Evolutionary conservation across 2,329 filamentous ascomycete species (phyloP).

Genomic region (Westerdykella sp.): DNA sequence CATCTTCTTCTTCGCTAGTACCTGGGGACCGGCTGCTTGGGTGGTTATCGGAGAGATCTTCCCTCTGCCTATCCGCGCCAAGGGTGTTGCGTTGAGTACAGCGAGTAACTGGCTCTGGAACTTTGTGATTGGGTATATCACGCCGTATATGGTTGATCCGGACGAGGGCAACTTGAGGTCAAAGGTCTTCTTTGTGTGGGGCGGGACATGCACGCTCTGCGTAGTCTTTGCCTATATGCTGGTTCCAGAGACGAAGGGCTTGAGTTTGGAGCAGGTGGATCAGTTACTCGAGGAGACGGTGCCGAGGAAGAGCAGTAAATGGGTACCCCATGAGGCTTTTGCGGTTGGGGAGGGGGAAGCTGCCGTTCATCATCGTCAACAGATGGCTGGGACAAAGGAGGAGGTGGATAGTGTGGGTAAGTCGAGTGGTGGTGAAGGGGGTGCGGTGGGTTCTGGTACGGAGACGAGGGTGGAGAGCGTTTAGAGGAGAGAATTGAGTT

Average conservation of each 20-base stretch:
- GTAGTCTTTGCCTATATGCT: conserved; percentile 65
- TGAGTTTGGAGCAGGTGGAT: conserved; percentile 71
- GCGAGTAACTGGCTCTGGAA: conserved; percentile 93
- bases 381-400: not conserved
- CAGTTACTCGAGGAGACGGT: conserved; percentile 81
- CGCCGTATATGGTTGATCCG: conserved; percentile 63
- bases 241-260: conserved; percentile 73
- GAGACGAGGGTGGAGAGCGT: no score
- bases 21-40: conserved; percentile 73
- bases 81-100: conserved; percentile 79
- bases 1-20: conserved; percentile 87
- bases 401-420: no score
- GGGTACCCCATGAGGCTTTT: conserved; percentile 64
- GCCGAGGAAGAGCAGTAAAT: conserved; percentile 65
- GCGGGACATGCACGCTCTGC: conserved; percentile 46
- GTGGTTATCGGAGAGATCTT: conserved; percentile 82
- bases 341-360: conserved; percentile 32
- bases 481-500: no score
- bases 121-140: conserved; percentile 50
- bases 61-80: conserved; percentile 80
- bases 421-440: no score
- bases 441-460: no score
- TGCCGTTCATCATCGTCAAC: conserved; percentile 40
- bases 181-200: conserved; percentile 53
- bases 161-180: conserved; percentile 59